Evolutionary conservation across 2,329 filamentous ascomycete genomes (phyloP).

Genomic region (Thelonectria olida): DNA sequence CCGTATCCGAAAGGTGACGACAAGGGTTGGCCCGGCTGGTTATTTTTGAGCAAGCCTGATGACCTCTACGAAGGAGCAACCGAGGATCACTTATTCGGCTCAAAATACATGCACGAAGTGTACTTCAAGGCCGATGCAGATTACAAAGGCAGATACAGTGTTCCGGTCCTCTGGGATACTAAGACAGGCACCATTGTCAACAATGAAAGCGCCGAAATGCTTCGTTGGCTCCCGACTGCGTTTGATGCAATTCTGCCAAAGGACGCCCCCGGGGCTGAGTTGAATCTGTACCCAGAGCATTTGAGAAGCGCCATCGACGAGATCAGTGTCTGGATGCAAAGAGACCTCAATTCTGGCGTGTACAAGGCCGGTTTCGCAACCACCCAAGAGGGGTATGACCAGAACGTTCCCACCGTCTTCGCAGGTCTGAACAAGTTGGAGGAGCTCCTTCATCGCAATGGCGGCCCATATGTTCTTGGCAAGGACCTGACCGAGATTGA

Average conservation of each 20-base stretch:
- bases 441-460: constrained; percentile 55
- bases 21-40: constrained; percentile 71
- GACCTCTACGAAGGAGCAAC: constrained; percentile 68
- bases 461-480: constrained; percentile 70
- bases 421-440: constrained; percentile 72
- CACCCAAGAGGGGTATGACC: constrained; percentile 71
- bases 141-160: constrained; percentile 77
- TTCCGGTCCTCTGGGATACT: constrained; percentile 77
- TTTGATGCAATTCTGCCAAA: constrained; percentile 69
- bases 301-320: constrained; percentile 67
- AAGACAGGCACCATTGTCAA: constrained; percentile 76
- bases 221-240: constrained; percentile 82
- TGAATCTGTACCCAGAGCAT: constrained; percentile 64
- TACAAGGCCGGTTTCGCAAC: constrained; percentile 71
- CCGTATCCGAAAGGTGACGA: constrained; percentile 74
- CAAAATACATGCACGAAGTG: constrained; percentile 73
- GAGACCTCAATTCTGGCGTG: constrained; percentile 57
- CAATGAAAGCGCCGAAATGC: constrained; percentile 85
- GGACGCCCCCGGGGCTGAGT: constrained; percentile 47
- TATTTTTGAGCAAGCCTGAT: constrained; percentile 60
- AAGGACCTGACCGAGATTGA: constrained; percentile 73
- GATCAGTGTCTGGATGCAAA: constrained; percentile 74
- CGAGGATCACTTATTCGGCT: constrained; percentile 70
- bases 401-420: constrained; percentile 70
- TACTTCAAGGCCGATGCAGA: constrained; percentile 75